These are phyloP conservation scores for carrot (Daucus carota) DNA, from an alignment of 129 eudicot species.

Conservation along the genomic window DH1_v3.0 NC_030381.2:31234501-31235000, in stretches of 20 bases:
- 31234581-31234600: background rate
- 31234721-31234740: slow-evolving; percentile 6
- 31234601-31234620: background rate
- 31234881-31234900: background rate
- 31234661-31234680: background rate
- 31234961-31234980: slow-evolving; percentile 56
- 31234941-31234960: background rate
- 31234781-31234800: slow-evolving; percentile 98
- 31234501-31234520: background rate
- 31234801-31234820: slow-evolving; percentile 99
- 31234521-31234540: background rate
- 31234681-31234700: background rate
- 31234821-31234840: slow-evolving; percentile 99
- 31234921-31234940: background rate
- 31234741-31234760: slow-evolving; percentile 15
- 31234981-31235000: slow-evolving; percentile 76
- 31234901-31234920: background rate
- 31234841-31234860: slow-evolving; percentile 77
- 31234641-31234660: background rate
- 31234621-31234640: background rate
- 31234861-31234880: slow-evolving; percentile 3
- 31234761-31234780: slow-evolving; percentile 94
- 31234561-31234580: background rate
- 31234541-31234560: background rate
- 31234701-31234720: background rate